A percentile compares a stretch with the other conserved stretches of the same genome.
Evolutionary conservation across 306 rosid genomes (phyloP).

Genomic region (Argentina anserina): DNA sequence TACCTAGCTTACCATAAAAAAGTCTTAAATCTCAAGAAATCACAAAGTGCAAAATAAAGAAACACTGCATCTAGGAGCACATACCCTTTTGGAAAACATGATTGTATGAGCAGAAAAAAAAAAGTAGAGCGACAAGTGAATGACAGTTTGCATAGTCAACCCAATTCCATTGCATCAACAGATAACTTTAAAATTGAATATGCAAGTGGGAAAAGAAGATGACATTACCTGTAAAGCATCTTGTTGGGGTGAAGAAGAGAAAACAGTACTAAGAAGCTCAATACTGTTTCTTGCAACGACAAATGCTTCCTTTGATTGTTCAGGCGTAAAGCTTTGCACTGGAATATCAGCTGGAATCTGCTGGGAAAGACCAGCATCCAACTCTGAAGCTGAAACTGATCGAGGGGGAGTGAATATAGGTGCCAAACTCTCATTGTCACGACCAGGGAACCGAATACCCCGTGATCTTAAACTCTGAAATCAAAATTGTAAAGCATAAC

Average conservation of each 20-base stretch:
- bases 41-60: neutral
- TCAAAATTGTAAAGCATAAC: conserved; percentile 21
- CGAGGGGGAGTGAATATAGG: conserved; percentile 92
- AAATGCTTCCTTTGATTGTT: conserved; percentile 88
- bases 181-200: neutral
- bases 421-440: conserved; percentile 94
- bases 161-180: neutral
- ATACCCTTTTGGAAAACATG: neutral
- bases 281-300: conserved; percentile 92
- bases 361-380: conserved; percentile 37
- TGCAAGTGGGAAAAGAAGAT: conserved; percentile 3
- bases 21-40: neutral
- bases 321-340: conserved; percentile 56
- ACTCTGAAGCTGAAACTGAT: conserved; percentile 53
- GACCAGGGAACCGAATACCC: conserved; percentile 92
- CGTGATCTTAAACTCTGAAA: conserved; percentile 86
- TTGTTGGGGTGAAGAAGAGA: conserved; percentile 88
- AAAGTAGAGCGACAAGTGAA: neutral
- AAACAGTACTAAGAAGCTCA: conserved; percentile 83
- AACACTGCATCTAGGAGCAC: neutral
- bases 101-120: neutral
- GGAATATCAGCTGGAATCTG: conserved; percentile 54
- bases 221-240: conserved; percentile 70
- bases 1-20: neutral
- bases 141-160: neutral